Evolutionary conservation across 441 rosid species (phyloP).

Genomic region (Bocquillonia castaneifolia): DNA sequence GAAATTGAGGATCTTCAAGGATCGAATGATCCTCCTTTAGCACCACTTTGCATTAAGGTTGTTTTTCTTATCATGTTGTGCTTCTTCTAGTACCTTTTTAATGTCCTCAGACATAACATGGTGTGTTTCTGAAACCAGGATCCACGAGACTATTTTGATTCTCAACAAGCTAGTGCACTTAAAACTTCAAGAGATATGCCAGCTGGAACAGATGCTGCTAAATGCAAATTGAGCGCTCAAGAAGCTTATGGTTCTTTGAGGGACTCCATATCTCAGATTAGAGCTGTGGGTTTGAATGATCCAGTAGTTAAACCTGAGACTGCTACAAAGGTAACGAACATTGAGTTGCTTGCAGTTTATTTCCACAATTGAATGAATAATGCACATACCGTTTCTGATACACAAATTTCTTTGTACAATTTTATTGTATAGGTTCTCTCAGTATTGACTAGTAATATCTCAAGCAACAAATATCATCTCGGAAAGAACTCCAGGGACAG

Average conservation of each 20-base stretch:
- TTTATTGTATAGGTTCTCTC: slow-evolving; percentile 58
- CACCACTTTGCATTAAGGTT: slow-evolving; percentile 88
- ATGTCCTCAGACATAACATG: slow-evolving; percentile 7
- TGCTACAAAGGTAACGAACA: slow-evolving; percentile 53
- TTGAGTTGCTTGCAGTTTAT: background rate
- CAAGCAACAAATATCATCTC: slow-evolving; percentile 61
- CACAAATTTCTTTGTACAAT: slow-evolving; percentile 9
- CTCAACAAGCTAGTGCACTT: slow-evolving; percentile 75
- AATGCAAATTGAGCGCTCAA: slow-evolving; percentile 37
- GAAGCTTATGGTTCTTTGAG: slow-evolving; percentile 69
- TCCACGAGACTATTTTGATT: slow-evolving; percentile 94
- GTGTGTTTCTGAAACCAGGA: slow-evolving; percentile 49
- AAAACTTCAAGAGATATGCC: slow-evolving; percentile 45
- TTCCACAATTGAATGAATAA: background rate
- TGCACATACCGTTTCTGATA: slow-evolving; percentile 11
- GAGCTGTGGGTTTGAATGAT: slow-evolving; percentile 50
- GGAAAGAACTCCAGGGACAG: slow-evolving; percentile 75
- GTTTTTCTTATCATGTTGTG: slow-evolving; percentile 11
- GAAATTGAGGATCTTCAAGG: slow-evolving; percentile 88
- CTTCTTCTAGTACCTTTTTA: slow-evolving; percentile 16
- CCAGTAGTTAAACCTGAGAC: slow-evolving; percentile 68
- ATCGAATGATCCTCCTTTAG: slow-evolving; percentile 58
- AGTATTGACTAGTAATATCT: slow-evolving; percentile 65
- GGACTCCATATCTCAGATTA: slow-evolving; percentile 54
- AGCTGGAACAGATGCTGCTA: slow-evolving; percentile 36